Evolutionary conservation across 805 yeast genomes (phyloP), one percentile per base, ranked within the genome.

Genomic region (Candida methanosorbosa): DNA sequence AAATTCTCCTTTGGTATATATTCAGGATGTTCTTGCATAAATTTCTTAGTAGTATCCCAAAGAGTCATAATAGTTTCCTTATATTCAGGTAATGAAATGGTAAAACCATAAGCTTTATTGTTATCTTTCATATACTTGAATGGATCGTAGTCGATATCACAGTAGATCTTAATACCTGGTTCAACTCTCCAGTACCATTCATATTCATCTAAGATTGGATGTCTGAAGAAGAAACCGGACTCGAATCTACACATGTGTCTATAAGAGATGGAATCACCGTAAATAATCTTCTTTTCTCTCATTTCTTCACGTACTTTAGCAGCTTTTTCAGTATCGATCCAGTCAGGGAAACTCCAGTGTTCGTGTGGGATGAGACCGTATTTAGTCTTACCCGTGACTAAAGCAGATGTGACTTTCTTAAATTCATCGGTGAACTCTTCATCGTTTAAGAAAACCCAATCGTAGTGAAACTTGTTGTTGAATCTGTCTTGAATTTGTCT

Each of bases 181-280:
- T 87, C 96, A 36, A 87, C 94, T 62, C 96, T 76, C 96, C 96
- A 87, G 67, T 87, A 87, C 70, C 80, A 87, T 41, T 82, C 86
- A 57, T 77, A 86, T n/a, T 83, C 79, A 36, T 65, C 66, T 68
- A 87, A 56, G 38, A 81, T 52, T 29, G 79, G 79, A 54, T 84
- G 92, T 59, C 79, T 73, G 68, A 72, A 86, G 61, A 87, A 87
- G 61, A 86, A 82, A 1, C 96, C 96, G 13, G 92, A 80, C 59
- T 85, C 94, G 52, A 70, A 87, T 52, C 96, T 72, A 57, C 96
- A 86, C 96, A 86, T 86, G 58, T 86, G 94, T 63, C 95, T 76
- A 50, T 79, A 79, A 3, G 85, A 74, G 40, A 63, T 68, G 14
- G 79, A 71, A 42, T 70, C 78, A 42, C 85, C 87, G 42, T 79